Evolutionary conservation across 1,284 basidiomycete species (phyloP).

Genomic region (Cryptococcus neoformans): DNA sequence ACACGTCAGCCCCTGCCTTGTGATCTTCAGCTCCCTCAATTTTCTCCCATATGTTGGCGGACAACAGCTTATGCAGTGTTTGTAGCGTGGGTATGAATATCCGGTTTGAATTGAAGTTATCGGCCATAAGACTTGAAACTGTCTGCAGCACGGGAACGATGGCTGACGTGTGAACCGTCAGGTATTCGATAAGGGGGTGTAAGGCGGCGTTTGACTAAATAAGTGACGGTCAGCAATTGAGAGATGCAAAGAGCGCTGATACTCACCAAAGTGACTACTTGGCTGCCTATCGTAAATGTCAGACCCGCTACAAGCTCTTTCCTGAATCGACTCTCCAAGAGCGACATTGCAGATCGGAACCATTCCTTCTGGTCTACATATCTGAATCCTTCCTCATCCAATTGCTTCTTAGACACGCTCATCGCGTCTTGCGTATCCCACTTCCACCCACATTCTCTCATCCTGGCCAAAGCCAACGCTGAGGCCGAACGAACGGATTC

Average conservation of each 20-base stretch:
- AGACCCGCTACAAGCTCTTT: slow-evolving; percentile 63
- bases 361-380: slow-evolving; percentile 62
- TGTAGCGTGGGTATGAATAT: slow-evolving; percentile 74
- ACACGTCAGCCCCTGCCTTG: slow-evolving; percentile 51
- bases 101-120: slow-evolving; percentile 61
- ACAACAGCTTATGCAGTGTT: slow-evolving; percentile 67
- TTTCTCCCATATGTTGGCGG: slow-evolving; percentile 34
- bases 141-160: slow-evolving; percentile 55
- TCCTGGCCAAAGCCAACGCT: slow-evolving; percentile 59
- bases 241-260: background rate
- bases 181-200: slow-evolving; percentile 50
- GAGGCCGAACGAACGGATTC: slow-evolving; percentile 83
- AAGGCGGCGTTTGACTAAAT: slow-evolving; percentile 15
- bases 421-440: slow-evolving; percentile 35
- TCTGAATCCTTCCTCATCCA: slow-evolving; percentile 18
- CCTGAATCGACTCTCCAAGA: slow-evolving; percentile 60
- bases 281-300: slow-evolving; percentile 71
- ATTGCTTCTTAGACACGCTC: slow-evolving; percentile 3
- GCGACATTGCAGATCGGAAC: slow-evolving; percentile 65
- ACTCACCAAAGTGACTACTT: slow-evolving; percentile 74
- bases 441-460: slow-evolving; percentile 48
- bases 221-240: too few relatives aligned
- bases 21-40: slow-evolving; percentile 53
- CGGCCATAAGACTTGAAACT: slow-evolving; percentile 56
- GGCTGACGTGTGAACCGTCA: slow-evolving; percentile 55